Conservation (phyloP, 2,329 filamentous ascomycete genomes). For the Stylonectria norvegica region DNA sequence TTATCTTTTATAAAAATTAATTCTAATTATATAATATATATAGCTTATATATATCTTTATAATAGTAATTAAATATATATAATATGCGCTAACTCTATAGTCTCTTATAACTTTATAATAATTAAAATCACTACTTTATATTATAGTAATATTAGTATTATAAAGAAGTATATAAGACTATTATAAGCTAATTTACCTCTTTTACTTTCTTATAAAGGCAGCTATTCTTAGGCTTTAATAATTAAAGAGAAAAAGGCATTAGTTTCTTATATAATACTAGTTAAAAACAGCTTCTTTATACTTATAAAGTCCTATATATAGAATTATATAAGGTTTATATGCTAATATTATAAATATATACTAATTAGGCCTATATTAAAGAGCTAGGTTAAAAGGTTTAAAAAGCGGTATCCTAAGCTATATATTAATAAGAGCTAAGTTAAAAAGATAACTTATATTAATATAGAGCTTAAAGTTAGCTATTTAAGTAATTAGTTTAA, state of each 20-base stretch:
- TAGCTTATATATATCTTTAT: background rate
- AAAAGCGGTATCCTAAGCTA: background rate
- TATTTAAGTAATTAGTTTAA: background rate
- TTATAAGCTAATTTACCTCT: background rate
- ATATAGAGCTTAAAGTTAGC: background rate
- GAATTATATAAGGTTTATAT: background rate
- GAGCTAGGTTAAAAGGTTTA: background rate
- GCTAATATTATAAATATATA: background rate
- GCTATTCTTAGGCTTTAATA: background rate
- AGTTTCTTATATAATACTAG: background rate
- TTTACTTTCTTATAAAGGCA: background rate
- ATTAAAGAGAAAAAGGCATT: background rate
- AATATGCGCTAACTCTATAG: background rate
- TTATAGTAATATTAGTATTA: background rate
- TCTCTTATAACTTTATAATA: background rate
- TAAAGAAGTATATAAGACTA: constrained; percentile 1
- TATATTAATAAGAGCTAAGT: background rate
- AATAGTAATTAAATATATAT: background rate
- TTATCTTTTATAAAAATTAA: background rate
- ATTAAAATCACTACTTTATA: background rate
- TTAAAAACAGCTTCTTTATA: background rate
- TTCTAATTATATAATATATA: background rate
- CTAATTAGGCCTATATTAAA: background rate
- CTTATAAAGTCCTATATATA: background rate
- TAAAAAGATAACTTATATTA: background rate